These are phyloP conservation scores for Ceratopteris richardii DNA, from an alignment of 75 land plant species.

Conservation along the genomic window DNA sequence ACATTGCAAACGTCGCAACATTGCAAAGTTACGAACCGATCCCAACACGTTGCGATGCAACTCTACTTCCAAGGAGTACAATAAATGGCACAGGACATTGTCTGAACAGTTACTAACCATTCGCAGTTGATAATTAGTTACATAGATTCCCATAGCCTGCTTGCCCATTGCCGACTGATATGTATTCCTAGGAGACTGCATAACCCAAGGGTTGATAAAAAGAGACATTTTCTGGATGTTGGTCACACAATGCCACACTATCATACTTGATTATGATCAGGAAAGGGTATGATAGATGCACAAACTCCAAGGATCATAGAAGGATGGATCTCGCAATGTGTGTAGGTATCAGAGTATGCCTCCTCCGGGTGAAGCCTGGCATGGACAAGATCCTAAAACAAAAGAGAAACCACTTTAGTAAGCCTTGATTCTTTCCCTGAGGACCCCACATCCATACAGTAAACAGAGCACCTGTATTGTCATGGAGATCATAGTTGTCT, in stretches of 20 bases:
- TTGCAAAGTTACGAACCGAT: too few relatives aligned
- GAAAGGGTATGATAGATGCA: constrained; percentile 98
- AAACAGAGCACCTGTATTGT: constrained; percentile 54
- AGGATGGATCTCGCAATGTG: constrained; percentile 99
- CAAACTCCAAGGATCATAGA: constrained; percentile 97
- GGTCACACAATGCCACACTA: too few relatives aligned
- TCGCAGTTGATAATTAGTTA: constrained; percentile 93
- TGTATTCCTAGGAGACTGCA: constrained; percentile 99
- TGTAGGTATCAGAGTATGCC: constrained; percentile 92
- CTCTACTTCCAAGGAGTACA: too few relatives aligned
- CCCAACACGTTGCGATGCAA: too few relatives aligned
- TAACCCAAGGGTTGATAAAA: too few relatives aligned
- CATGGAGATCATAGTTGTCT: constrained; percentile 99
- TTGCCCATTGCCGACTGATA: constrained; percentile 99
- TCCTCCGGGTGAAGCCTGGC: constrained; percentile 83
- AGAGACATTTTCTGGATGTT: too few relatives aligned
- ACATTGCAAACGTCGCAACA: too few relatives aligned
- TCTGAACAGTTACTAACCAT: constrained; percentile 65
- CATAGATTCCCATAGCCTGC: constrained; percentile 99
- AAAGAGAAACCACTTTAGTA: not conserved
- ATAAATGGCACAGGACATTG: too few relatives aligned
- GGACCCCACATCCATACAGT: not conserved
- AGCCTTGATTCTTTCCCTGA: too few relatives aligned
- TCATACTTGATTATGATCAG: constrained; percentile 99
- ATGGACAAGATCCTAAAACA: constrained; percentile 68